Percentiles rank a stretch among this genome's conserved stretches.
Conservation (phyloP, 306 rosid genomes). For the Ammopiptanthus mongolicus region DNA sequence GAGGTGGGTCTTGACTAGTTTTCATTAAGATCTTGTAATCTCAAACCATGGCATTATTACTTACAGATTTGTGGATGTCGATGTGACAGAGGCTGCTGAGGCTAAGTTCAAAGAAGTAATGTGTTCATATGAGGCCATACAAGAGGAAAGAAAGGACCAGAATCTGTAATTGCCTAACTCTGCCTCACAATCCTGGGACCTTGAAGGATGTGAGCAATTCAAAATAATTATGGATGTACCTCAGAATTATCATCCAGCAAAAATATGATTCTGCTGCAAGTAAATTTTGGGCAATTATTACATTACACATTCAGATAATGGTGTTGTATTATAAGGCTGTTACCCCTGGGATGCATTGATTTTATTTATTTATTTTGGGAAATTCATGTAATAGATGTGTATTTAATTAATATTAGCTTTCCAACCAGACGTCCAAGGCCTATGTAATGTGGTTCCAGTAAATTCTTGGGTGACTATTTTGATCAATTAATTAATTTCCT, state of each 20-base stretch:
- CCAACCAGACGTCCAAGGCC: neutral
- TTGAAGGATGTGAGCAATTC: conserved; percentile 18
- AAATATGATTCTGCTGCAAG: conserved; percentile 8
- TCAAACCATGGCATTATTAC: conserved; percentile 3
- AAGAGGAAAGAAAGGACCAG: conserved; percentile 56
- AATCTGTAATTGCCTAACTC: conserved; percentile 21
- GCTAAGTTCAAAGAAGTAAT: conserved; percentile 92
- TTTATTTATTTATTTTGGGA: neutral
- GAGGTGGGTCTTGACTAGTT: conserved; percentile 43
- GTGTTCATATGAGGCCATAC: conserved; percentile 85
- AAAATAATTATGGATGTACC: neutral
- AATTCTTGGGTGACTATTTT: neutral
- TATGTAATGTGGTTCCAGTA: neutral
- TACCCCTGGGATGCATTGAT: neutral
- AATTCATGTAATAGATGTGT: neutral
- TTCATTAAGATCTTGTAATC: conserved; percentile 3
- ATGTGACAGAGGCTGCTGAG: conserved; percentile 75
- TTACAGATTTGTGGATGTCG: conserved; percentile 2
- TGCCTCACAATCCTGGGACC: neutral
- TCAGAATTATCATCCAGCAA: neutral
- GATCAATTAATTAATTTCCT: neutral
- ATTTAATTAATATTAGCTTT: conserved; percentile 1
- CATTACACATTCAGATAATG: neutral
- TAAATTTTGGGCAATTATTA: conserved; percentile 6
- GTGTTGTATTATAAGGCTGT: conserved; percentile 15